phyloP scores from a whole-genome alignment of 495 filamentous ascomycete genomes.

The Penicillium samsonianum region DNA sequence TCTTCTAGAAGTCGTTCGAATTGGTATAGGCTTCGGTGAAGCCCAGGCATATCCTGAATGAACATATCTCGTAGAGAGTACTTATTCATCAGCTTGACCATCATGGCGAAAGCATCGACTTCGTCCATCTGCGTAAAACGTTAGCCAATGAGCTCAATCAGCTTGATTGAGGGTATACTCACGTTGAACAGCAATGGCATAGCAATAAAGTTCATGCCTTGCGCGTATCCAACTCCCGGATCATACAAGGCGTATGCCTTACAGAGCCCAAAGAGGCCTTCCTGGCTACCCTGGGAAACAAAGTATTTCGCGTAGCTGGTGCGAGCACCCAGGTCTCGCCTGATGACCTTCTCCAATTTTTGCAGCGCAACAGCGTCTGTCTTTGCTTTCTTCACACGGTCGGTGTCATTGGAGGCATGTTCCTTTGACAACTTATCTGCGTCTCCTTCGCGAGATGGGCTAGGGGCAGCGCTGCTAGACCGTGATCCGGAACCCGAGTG shows the following conservation, averaged over 20 bases:
- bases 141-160: conserved; percentile 8
- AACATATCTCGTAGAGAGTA: conserved; percentile 93
- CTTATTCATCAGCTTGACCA: conserved; percentile 95
- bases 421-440: conserved; percentile 65
- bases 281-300: conserved; percentile 83
- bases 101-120: conserved; percentile 91
- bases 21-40: conserved; percentile 90
- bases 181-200: conserved; percentile 98
- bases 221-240: conserved; percentile 91
- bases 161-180: conserved; percentile 35
- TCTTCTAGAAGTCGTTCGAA: conserved; percentile 96
- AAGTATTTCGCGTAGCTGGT: conserved; percentile 97
- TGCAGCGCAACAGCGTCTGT: conserved; percentile 68
- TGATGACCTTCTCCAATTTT: conserved; percentile 90
- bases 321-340: conserved; percentile 82
- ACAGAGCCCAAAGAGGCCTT: conserved; percentile 90
- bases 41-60: conserved; percentile 91
- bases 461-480: conserved; percentile 57
- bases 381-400: conserved; percentile 71
- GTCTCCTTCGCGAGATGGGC: conserved; percentile 63
- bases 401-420: conserved; percentile 63
- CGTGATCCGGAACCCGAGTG: conserved; percentile 65
- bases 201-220: conserved; percentile 97
- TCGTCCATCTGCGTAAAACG: conserved; percentile 77
- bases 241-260: conserved; percentile 98